These are phyloP conservation scores for Tripidium arundinaceum DNA, from an alignment of 202 grass and related monocot genomes.

Conservation along the genomic window DNA sequence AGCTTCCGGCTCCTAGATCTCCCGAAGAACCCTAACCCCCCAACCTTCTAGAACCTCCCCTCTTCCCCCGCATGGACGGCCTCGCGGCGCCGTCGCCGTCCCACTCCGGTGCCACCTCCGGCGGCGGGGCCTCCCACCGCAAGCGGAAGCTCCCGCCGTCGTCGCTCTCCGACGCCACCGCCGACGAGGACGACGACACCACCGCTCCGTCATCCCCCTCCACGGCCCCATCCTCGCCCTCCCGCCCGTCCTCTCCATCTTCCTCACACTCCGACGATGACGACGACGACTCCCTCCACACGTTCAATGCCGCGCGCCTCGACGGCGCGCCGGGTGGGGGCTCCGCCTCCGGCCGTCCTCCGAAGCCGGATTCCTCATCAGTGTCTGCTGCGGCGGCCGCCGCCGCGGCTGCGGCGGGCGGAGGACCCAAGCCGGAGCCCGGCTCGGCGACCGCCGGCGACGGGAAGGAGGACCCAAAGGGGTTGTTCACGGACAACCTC, in stretches of 20 bases:
- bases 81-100: constrained; percentile 51
- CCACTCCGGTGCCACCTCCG: constrained; percentile 57
- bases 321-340: constrained; percentile 40
- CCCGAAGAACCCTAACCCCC: constrained; percentile 29
- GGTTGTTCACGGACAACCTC: constrained; percentile 89
- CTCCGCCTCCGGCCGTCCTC: constrained; percentile 44
- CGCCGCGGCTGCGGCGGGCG: not conserved
- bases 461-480: constrained; percentile 85
- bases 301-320: constrained; percentile 70
- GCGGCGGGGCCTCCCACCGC: constrained; percentile 43
- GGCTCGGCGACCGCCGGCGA: constrained; percentile 41
- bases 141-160: constrained; percentile 72
- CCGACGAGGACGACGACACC: constrained; percentile 60
- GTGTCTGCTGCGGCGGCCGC: constrained; percentile 38
- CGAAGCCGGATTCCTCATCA: constrained; percentile 52
- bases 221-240: constrained; percentile 42
- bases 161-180: constrained; percentile 49
- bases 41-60: constrained; percentile 28
- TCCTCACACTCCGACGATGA: constrained; percentile 79
- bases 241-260: constrained; percentile 51
- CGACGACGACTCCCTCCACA: constrained; percentile 65
- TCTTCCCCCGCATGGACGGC: constrained; percentile 33
- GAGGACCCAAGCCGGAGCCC: constrained; percentile 38
- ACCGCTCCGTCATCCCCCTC: constrained; percentile 46
- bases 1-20: constrained; percentile 34